Base-by-base conservation (phyloP, 2,329 filamentous ascomycete genomes). In the Orbilia ellipsospora region DNA sequence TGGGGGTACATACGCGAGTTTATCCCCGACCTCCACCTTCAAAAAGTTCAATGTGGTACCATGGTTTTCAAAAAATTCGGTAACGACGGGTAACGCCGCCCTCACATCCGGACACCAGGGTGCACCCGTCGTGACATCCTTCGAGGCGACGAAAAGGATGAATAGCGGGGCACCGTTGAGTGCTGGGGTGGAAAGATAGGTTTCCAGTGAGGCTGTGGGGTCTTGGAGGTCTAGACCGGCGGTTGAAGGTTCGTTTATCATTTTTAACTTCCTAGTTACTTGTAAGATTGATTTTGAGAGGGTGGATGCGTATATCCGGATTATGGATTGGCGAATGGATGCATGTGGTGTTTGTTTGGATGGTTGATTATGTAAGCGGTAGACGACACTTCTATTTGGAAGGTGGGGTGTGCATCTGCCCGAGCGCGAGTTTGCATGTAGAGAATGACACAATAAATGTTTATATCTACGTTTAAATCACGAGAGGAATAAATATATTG, bases 51-150 rank as follows among this genome's bases (percentile, higher is more conserved):
- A 57, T 0, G 81, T 81, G 2, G 80, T 73, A 16, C 77, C 76
- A 0, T 78, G 66, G 0, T 69, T 68, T 0, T 78, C 76, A 67
- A 84, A 84, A 1, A 81, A 80, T 0, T 78, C 73, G 1, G 79
- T 68, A 20, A 83, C 78, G 51, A 79, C 67, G 0, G 82, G 82
- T 64, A 83, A 68, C 0, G 82, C 81, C 7, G 81, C 81, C 13
- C 81, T 80, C 26, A 83, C 83, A 60, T 83, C 83, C 0, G 83
- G 83, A 23, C 83, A 84, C 83, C 83, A 83, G 2, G 82, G 79
- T 66, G 81, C 78, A 6, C 80, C 79, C 16, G 83, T 83, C 2
- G 74, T 73, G 6, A 82, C 80, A 51, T 83, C 82, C 40, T 80
- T 55, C 36, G 81, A 82, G 1, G 83, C 81, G 40, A 81, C 79